Percentiles rank a stretch among this genome's conserved stretches.
Evolutionary conservation across 2,329 filamentous ascomycete species (phyloP).

Genomic region (Tolypocladium pustulatum): DNA sequence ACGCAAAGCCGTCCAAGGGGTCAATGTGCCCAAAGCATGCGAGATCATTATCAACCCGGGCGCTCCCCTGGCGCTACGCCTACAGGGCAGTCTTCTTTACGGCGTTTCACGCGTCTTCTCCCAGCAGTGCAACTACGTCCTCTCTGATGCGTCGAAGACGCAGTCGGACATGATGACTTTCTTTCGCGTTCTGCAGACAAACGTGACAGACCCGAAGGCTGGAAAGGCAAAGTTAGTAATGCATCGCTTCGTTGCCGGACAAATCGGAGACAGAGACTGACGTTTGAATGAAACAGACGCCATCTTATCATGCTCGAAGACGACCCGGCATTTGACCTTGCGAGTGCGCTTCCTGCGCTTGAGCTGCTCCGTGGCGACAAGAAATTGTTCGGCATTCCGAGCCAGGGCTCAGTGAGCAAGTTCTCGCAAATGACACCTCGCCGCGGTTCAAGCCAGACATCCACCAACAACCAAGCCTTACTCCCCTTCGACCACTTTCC

Average conservation of each 20-base stretch:
- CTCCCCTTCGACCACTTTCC: conserved; percentile 20
- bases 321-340: conserved; percentile 61
- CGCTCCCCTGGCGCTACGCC: conserved; percentile 77
- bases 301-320: conserved; percentile 70
- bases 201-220: conserved; percentile 58
- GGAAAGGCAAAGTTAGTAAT: conserved; percentile 58
- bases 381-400: conserved; percentile 20
- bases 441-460: conserved; percentile 17
- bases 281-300: conserved; percentile 36
- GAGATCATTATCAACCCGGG: conserved; percentile 73
- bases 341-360: conserved; percentile 18
- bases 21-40: conserved; percentile 80
- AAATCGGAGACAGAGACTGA: conserved; percentile 11
- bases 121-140: conserved; percentile 79
- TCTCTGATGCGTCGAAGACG: conserved; percentile 67
- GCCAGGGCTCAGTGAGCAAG: conserved; percentile 25
- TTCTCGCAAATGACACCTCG: conserved; percentile 35
- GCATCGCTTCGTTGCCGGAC: conserved; percentile 20
- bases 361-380: conserved; percentile 25
- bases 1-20: conserved; percentile 77
- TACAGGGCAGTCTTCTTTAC: conserved; percentile 82
- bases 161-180: conserved; percentile 63
- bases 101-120: conserved; percentile 77
- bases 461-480: conserved; percentile 14
- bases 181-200: conserved; percentile 40